These are phyloP conservation scores for Fusarium nisikadoi DNA, from an alignment of 2,329 filamentous ascomycete species.

Conservation along the genomic window DNA sequence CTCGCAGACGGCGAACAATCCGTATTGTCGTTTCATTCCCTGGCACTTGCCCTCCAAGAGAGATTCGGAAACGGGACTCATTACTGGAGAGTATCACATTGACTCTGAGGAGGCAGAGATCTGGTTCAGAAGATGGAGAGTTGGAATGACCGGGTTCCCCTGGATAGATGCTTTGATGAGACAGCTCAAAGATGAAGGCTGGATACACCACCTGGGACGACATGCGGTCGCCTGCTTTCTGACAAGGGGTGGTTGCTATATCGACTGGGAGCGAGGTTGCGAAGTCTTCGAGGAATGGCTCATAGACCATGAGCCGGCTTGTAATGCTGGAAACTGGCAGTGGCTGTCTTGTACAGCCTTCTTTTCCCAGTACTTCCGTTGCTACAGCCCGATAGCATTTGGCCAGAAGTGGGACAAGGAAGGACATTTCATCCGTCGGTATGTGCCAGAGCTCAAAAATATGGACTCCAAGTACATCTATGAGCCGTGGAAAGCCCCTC, in stretches of 20 bases:
- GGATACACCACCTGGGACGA: conserved; percentile 82
- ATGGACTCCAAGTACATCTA: conserved; percentile 78
- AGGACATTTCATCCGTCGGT: conserved; percentile 71
- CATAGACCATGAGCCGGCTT: conserved; percentile 78
- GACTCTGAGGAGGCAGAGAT: conserved; percentile 70
- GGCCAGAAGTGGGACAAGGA: conserved; percentile 80
- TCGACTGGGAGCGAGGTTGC: conserved; percentile 81
- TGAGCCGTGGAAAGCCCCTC: conserved; percentile 80
- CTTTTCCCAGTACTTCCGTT: conserved; percentile 76
- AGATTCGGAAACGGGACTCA: conserved; percentile 54
- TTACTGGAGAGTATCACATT: conserved; percentile 71
- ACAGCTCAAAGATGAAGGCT: conserved; percentile 76
- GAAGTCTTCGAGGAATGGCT: conserved; percentile 83
- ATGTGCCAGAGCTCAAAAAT: conserved; percentile 72
- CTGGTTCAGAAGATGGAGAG: conserved; percentile 76
- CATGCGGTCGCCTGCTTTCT: conserved; percentile 85
- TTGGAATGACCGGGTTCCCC: conserved; percentile 78
- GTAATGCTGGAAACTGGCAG: conserved; percentile 82
- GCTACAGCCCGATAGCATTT: conserved; percentile 77
- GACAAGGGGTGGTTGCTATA: conserved; percentile 81
- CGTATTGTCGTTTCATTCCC: conserved; percentile 77
- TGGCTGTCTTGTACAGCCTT: conserved; percentile 83
- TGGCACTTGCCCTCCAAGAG: conserved; percentile 78
- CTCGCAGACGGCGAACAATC: conserved; percentile 72
- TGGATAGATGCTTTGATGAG: conserved; percentile 87